Base-by-base conservation (phyloP, 495 filamentous ascomycete species). In the Xylaria acuta region DNA sequence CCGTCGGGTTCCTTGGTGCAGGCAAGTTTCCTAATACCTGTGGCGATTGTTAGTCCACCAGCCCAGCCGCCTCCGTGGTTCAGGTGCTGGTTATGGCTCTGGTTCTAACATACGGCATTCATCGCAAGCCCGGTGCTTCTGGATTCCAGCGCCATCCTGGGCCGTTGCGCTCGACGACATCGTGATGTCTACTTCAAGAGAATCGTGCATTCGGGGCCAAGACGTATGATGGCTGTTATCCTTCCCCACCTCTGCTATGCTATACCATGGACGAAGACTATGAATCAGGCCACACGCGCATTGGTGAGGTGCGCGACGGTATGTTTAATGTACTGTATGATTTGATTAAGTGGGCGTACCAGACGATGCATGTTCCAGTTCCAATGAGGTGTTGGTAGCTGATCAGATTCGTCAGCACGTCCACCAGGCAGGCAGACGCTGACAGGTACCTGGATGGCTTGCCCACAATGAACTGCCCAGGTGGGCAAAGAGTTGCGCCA, bases 11-110 rank as follows among this genome's bases (percentile, higher is more conserved):
- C 86, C 62, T 89, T 89, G 20, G 86, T 87, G 76, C 89, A 91
- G 51, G 88, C 89, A 38, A 91, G 83, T 76, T 90, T 91, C 73
- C 88, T 82, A 18, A 79, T 78, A 77, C 88, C 89, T 90, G 72
- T 63, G 74, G 69, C 63, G 41, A 74, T 25, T 75, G 67, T 78
- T 72, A 75, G 73, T 74, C 70, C 71, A 71, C 43, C 67, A 38
- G 41, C 56, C 34, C 40, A 43, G 32, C 25, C 36, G 27, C 16
- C 2, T 32, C 22, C 45, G 56, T 59, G 56, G 30, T 58, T 58
- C 16, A 34, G 32, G 32, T 59, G 56, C 56, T 12, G 9, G 30
- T 36, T n/a, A 38, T 22, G 32, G 58, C 58, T 60, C 36, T 64
- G 36, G 43, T 49, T 64, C 34, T 32, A 65, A 82, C 87, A 67